Percentiles rank a stretch among this genome's conserved stretches.
Conservation (phyloP, 352 stramenopile species). For the Pythium aphanidermatum region DNA sequence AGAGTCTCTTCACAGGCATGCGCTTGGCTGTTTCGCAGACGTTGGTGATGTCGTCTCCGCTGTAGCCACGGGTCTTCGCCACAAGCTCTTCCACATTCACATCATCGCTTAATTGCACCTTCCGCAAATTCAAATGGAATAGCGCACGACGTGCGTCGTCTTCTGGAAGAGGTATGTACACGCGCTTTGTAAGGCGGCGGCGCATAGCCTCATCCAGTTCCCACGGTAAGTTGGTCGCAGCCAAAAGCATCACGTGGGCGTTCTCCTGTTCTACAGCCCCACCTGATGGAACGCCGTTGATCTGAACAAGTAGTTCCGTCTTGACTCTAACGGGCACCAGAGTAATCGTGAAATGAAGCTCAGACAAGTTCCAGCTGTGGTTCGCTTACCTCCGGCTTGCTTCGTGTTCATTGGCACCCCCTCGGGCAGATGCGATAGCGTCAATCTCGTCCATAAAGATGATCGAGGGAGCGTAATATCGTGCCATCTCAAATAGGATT, state of each 20-base stretch:
- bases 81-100: conserved; percentile 61
- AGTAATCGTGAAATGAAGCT: no score
- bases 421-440: conserved; percentile 78
- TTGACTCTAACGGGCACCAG: conserved; percentile 81
- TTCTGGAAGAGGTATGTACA: conserved; percentile 78
- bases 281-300: conserved; percentile 89
- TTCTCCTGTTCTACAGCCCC: conserved; percentile 36
- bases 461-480: conserved; percentile 95
- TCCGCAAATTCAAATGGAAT: conserved; percentile 28
- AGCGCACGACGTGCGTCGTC: conserved; percentile 23
- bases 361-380: no score
- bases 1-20: conserved; percentile 75
- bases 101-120: conserved; percentile 34
- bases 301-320: conserved; percentile 97
- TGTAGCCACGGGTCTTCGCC: conserved; percentile 70
- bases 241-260: conserved; percentile 89
- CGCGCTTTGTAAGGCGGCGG: conserved; percentile 93
- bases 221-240: conserved; percentile 96
- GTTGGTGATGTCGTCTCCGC: conserved; percentile 81
- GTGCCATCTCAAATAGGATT: conserved; percentile 98
- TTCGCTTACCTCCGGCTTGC: conserved; percentile 65
- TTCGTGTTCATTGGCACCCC: conserved; percentile 77
- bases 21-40: conserved; percentile 71
- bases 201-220: conserved; percentile 95
- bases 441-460: conserved; percentile 99